Conservation (phyloP, 306 rosid species). For the Lablab purpureus region DNA sequence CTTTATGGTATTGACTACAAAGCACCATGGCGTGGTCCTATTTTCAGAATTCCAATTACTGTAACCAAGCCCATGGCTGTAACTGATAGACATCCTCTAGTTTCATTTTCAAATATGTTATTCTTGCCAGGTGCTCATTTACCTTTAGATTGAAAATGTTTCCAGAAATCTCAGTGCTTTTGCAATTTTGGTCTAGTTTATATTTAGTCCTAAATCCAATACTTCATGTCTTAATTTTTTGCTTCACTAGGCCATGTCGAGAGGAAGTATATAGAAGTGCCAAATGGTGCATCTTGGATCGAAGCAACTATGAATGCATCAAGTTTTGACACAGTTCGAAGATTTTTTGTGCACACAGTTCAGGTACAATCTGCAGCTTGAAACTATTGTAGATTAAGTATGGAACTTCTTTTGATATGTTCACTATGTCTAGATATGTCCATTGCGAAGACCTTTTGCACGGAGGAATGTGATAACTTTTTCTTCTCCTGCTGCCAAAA, state of each 20-base stretch:
- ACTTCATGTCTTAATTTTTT: slow-evolving; percentile 34
- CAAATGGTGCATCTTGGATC: slow-evolving; percentile 92
- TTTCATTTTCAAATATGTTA: slow-evolving; percentile 72
- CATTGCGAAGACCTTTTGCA: slow-evolving; percentile 79
- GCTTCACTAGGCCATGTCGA: slow-evolving; percentile 78
- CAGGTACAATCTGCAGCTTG: slow-evolving; percentile 65
- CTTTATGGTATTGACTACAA: slow-evolving; percentile 89
- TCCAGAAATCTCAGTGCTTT: slow-evolving; percentile 27
- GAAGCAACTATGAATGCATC: slow-evolving; percentile 88
- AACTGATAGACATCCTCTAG: slow-evolving; percentile 66
- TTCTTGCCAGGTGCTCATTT: slow-evolving; percentile 76
- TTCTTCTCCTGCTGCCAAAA: slow-evolving; percentile 84
- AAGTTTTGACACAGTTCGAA: slow-evolving; percentile 90
- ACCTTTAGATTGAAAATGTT: slow-evolving; percentile 23
- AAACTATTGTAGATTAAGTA: slow-evolving; percentile 36
- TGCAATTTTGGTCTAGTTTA: slow-evolving; percentile 37
- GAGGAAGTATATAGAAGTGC: slow-evolving; percentile 86
- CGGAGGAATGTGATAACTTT: slow-evolving; percentile 76
- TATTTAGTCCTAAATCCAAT: slow-evolving; percentile 38
- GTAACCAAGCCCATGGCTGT: slow-evolving; percentile 83
- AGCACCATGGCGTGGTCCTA: slow-evolving; percentile 98
- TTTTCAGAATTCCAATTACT: slow-evolving; percentile 92
- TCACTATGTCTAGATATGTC: slow-evolving; percentile 74
- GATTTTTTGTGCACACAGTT: slow-evolving; percentile 87
- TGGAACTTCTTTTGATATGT: slow-evolving; percentile 46